Percentiles rank a stretch among this genome's conserved stretches.
Conservation (phyloP, 2,329 filamentous ascomycete species). For the Pseudogymnoascus sp. region DNA sequence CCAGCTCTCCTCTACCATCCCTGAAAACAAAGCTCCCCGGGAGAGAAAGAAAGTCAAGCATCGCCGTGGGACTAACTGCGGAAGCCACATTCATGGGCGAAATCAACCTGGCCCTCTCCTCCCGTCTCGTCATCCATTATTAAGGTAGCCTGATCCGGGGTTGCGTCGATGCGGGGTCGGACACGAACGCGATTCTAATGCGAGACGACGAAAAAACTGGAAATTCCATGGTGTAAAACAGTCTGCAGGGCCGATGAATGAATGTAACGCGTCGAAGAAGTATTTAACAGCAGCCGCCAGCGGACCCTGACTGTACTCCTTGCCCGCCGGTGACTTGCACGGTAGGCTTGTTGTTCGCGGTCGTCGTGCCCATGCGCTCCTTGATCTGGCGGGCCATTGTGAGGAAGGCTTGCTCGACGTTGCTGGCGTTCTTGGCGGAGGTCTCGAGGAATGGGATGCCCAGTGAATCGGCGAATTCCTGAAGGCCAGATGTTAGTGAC, state of each 20-base stretch:
- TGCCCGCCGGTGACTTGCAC: constrained; percentile 94
- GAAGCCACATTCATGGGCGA: background rate
- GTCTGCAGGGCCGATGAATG: constrained; percentile 3
- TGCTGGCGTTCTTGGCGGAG: constrained; percentile 98
- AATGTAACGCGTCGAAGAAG: background rate
- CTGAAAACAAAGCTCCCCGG: constrained; percentile 1
- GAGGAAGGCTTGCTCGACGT: constrained; percentile 98
- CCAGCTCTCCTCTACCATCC: constrained; percentile 3
- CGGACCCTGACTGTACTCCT: constrained; percentile 81
- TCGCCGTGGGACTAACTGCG: background rate
- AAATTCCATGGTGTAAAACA: constrained; percentile 3
- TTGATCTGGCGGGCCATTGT: constrained; percentile 99
- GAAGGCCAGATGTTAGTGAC: constrained; percentile 19
- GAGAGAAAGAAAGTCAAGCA: background rate
- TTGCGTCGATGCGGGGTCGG: constrained; percentile 5
- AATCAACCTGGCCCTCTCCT: constrained; percentile 1
- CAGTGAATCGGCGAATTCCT: constrained; percentile 98
- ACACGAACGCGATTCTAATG: constrained; percentile 8
- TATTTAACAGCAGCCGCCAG: constrained; percentile 81
- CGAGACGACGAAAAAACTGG: constrained; percentile 5
- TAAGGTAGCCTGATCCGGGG: constrained; percentile 5
- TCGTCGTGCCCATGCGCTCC: constrained; percentile 97
- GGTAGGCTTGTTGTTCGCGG: constrained; percentile 93
- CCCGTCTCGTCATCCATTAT: constrained; percentile 6
- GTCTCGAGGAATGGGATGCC: constrained; percentile 99